A percentile compares a stretch with the other conserved stretches of the same genome.
phyloP scores from a whole-genome alignment of 768 basidiomycete species.

The Calvatia gigantea region DNA sequence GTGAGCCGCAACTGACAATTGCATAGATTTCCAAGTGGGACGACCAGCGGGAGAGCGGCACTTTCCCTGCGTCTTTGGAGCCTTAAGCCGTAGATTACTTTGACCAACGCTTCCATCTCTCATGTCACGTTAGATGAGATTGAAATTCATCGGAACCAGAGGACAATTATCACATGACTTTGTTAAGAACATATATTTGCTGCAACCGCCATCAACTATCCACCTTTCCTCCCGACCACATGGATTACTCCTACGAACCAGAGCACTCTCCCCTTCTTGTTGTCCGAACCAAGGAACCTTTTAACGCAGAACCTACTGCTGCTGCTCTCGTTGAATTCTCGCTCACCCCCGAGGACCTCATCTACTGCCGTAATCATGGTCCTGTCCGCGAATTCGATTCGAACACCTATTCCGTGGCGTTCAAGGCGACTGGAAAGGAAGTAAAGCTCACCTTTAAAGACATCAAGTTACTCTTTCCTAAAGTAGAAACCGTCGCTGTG shows the following conservation, averaged over 20 bases:
- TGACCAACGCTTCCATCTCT: not conserved
- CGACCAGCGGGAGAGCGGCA: conserved; percentile 90
- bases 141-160: not conserved
- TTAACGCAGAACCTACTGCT: conserved; percentile 67
- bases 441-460: conserved; percentile 32
- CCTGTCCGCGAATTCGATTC: conserved; percentile 49
- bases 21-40: conserved; percentile 83
- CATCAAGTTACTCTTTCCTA: conserved; percentile 37
- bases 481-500: conserved; percentile 43
- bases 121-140: not conserved
- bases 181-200: conserved; percentile 8
- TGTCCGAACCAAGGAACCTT: conserved; percentile 46
- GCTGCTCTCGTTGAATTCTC: conserved; percentile 54
- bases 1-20: conserved; percentile 11
- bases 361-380: conserved; percentile 74
- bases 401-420: conserved; percentile 36
- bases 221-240: conserved; percentile 21
- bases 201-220: not conserved
- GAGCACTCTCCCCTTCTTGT: conserved; percentile 43
- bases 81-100: conserved; percentile 25
- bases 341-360: conserved; percentile 58
- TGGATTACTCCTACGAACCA: conserved; percentile 49
- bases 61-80: conserved; percentile 90
- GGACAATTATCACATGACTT: conserved; percentile 2
- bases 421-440: conserved; percentile 34